Evolutionary conservation across 1,139 yeast genomes (phyloP).

Genomic region (Saccharomyces hybrid): DNA sequence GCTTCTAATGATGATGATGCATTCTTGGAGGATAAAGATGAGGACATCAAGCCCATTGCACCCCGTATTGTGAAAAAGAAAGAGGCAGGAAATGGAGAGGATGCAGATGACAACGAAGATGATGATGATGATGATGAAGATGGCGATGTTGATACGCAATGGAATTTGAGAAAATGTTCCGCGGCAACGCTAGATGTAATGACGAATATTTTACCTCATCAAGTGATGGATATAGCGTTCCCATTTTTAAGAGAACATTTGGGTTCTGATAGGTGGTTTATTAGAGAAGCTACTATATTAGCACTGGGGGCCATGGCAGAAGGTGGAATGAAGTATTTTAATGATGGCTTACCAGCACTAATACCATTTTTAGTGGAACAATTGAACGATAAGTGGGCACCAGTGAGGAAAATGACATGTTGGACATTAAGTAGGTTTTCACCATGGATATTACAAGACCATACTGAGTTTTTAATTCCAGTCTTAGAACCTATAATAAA

Average conservation of each 20-base stretch:
- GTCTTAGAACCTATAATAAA: slow-evolving; percentile 67
- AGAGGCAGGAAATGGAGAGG: slow-evolving; percentile 30
- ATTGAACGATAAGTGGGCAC: slow-evolving; percentile 64
- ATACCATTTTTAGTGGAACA: slow-evolving; percentile 82
- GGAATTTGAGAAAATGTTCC: slow-evolving; percentile 90
- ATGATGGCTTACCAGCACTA: slow-evolving; percentile 66
- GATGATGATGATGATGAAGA: slow-evolving; percentile 29
- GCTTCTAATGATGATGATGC: slow-evolving; percentile 60
- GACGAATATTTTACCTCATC: slow-evolving; percentile 59
- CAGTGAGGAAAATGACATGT: slow-evolving; percentile 87
- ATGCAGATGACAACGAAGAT: slow-evolving; percentile 33
- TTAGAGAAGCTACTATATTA: slow-evolving; percentile 84
- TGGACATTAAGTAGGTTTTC: slow-evolving; percentile 91
- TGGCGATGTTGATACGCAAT: slow-evolving; percentile 44
- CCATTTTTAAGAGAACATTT: slow-evolving; percentile 72
- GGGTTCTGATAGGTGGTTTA: slow-evolving; percentile 69
- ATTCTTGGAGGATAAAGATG: slow-evolving; percentile 64
- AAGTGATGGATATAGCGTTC: slow-evolving; percentile 57
- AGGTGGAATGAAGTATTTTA: slow-evolving; percentile 69
- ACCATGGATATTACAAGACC: slow-evolving; percentile 68
- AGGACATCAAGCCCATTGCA: slow-evolving; percentile 78
- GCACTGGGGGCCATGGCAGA: slow-evolving; percentile 94
- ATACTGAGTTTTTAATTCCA: slow-evolving; percentile 62
- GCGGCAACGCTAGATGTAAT: slow-evolving; percentile 87
- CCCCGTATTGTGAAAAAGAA: slow-evolving; percentile 52